These are phyloP conservation scores for Funneliformis mosseae DNA, from an alignment of 192 early-diverging fungal genomes.

Conservation along the genomic window DNA sequence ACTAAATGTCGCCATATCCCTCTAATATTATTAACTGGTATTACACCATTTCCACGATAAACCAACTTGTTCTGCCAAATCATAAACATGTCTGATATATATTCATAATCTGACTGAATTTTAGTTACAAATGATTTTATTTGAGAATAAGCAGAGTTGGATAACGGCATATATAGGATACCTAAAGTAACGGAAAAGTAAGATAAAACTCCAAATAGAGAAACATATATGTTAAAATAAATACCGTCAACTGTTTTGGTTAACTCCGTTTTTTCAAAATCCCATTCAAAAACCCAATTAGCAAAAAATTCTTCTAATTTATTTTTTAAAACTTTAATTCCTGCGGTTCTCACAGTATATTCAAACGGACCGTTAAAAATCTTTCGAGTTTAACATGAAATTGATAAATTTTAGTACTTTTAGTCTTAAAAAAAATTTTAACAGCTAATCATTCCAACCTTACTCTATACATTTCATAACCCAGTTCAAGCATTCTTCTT, in stretches of 20 bases:
- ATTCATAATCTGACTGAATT: constrained; percentile 17
- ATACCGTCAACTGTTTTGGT: constrained; percentile 30
- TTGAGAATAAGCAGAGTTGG: not conserved
- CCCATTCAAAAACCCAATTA: constrained; percentile 61
- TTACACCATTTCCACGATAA: not conserved
- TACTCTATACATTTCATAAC: constrained; percentile 60
- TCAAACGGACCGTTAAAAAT: constrained; percentile 47
- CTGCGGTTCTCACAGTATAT: constrained; percentile 23
- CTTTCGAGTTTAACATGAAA: constrained; percentile 16
- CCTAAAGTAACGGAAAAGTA: constrained; percentile 7
- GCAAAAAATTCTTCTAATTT: constrained; percentile 62
- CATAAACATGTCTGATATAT: constrained; percentile 17
- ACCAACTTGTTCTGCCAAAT: constrained; percentile 29
- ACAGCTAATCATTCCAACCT: constrained; percentile 32
- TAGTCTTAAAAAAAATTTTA: constrained; percentile 1
- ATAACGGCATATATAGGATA: constrained; percentile 22
- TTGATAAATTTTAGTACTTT: not conserved
- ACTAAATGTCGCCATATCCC: constrained; percentile 23
- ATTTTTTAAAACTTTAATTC: constrained; percentile 10
- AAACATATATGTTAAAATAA: not conserved
- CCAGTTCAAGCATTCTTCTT: constrained; percentile 47
- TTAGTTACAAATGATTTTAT: constrained; percentile 6
- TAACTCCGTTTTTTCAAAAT: constrained; percentile 49
- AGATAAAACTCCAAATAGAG: constrained; percentile 12
- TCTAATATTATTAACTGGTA: not conserved